Base-by-base conservation (phyloP, 2,329 filamentous ascomycete genomes). In the Trichoderma aggressivum region DNA sequence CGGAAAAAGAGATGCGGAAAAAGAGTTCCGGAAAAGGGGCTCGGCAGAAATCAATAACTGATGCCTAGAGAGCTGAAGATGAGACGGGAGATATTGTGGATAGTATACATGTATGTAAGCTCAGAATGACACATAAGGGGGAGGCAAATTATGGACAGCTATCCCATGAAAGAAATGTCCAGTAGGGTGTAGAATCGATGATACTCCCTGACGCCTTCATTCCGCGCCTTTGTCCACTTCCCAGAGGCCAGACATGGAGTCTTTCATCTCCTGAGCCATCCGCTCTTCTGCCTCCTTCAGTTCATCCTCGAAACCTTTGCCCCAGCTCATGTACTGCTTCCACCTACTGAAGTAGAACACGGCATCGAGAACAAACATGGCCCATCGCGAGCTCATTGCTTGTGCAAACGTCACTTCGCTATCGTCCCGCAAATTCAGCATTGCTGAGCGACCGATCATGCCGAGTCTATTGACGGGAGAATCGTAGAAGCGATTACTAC, bases 221-320 rank as follows among this genome's bases (percentile, higher is more conserved):
- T 24, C 26, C 3, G n/a, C 59, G 18, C 62, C 47, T 18, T 70
- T 60, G 21, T 63, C 59, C 7, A 63, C 47, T 21, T 70, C 67
- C 67, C 67, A 70, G 0, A 70, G 43, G 18, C 67, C 59, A 26
- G 67, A 70, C 43, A 70, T 34, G 21, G 69, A 65, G 50, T 66
- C 61, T n/a, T 70, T 70, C 69, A 70, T 58, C 8, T 70, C 69
- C 11, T 70, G 60, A 0, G 69, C 69, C 60, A 64, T 64, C 26
- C 60, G 66, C 60, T 70, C 69, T 60, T 70, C 69, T 10, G 69
- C 69, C 30, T 70, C 69, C 62, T 70, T 70, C 16, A 70, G 24
- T 26, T 70, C 53, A n/a, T 26, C 61, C 34, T 70, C 69, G 10
- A 70, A 66, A 1, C 69, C 69, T 50, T 70, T 70, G 14, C 69